Evolutionary conservation across 2,329 filamentous ascomycete species (phyloP), one percentile per base, ranked within the genome.

Genomic region (Colletotrichum karsti): DNA sequence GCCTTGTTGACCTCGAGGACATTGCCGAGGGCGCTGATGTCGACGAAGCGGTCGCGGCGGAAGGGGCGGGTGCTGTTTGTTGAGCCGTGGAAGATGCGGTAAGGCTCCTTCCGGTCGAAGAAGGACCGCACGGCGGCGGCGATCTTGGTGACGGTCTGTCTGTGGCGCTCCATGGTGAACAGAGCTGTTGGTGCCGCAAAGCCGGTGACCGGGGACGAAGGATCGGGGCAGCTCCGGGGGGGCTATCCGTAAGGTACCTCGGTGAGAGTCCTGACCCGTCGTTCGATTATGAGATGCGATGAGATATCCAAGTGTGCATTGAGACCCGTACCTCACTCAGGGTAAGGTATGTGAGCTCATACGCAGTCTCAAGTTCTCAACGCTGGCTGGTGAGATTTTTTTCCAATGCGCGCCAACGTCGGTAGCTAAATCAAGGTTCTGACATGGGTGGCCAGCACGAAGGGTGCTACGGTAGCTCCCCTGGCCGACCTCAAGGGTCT

Each of bases 31-130:
- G 81, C 78, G 74, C 88, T 89, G 74, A 92, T 93, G 80, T 93
- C 91, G 71, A 94, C 83, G 65, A 82, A 80, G 67, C 77, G 80
- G 70, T 73, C 76, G 67, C 73, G 72, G 73, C 81, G 73, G 80
- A 87, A 68, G 79, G 86, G 85, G 5, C 86, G 89, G 51, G 92
- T 94, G 75, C 88, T 91, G 82, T 94, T 94, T 59, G 92, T 94
- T 42, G 89, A 91, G 73, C 92, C 92, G 82, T 94, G 92, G 77
- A 86, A 90, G 81, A 95, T 93, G 70, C 92, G 88, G 82, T 92
- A 95, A 22, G 91, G 87, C 75, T 84, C 79, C 53, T 79, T 77
- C 53, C 80, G 77, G 67, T 82, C 79, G 75, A 84, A 87, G 77
- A 83, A 84, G 74, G 78, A 73, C 66, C 82, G 81, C 55, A 87